Evolutionary conservation across 2,329 filamentous ascomycete genomes (phyloP).

Genomic region (Lasiodiplodia sp.): DNA sequence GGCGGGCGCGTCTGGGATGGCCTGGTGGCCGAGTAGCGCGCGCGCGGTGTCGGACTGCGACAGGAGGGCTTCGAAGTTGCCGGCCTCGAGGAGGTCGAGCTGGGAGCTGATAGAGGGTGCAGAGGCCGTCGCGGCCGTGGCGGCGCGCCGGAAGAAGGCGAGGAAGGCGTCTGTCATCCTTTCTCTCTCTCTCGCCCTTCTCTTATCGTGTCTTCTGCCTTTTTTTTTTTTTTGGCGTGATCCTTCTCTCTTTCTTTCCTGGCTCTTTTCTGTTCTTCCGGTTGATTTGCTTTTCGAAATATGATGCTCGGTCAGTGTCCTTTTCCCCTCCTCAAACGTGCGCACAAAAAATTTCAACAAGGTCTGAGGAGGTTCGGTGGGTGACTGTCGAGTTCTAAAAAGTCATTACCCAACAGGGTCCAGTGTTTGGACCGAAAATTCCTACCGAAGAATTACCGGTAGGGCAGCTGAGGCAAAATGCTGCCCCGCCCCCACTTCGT

Average conservation of each 20-base stretch:
- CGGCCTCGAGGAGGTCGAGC: constrained; percentile 50
- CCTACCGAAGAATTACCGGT: constrained; percentile 17
- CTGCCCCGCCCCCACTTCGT: constrained; percentile 21
- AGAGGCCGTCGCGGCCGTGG: constrained; percentile 52
- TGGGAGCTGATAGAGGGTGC: constrained; percentile 42
- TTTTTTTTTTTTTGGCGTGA: too few relatives aligned
- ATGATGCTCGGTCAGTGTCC: not conserved
- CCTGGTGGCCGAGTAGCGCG: constrained; percentile 49
- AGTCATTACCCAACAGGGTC: not conserved
- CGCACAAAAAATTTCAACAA: not conserved
- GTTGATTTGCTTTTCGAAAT: not conserved
- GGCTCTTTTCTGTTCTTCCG: not conserved
- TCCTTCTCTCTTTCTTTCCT: too few relatives aligned
- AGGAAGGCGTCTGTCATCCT: constrained; percentile 53
- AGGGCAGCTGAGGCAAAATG: too few relatives aligned
- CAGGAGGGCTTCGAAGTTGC: constrained; percentile 52
- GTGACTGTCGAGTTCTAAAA: not conserved
- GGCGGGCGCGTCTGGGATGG: constrained; percentile 40
- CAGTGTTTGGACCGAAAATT: constrained; percentile 16
- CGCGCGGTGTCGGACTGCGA: constrained; percentile 46
- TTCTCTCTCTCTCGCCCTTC: not conserved
- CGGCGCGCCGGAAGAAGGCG: constrained; percentile 47
- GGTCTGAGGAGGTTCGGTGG: not conserved
- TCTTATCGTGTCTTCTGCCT: not conserved
- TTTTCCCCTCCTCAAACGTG: not conserved